A percentile compares a stretch with the other conserved stretches of the same genome.
phyloP scores from a whole-genome alignment of 805 yeast species.

The Candida ascalaphidarum region DNA sequence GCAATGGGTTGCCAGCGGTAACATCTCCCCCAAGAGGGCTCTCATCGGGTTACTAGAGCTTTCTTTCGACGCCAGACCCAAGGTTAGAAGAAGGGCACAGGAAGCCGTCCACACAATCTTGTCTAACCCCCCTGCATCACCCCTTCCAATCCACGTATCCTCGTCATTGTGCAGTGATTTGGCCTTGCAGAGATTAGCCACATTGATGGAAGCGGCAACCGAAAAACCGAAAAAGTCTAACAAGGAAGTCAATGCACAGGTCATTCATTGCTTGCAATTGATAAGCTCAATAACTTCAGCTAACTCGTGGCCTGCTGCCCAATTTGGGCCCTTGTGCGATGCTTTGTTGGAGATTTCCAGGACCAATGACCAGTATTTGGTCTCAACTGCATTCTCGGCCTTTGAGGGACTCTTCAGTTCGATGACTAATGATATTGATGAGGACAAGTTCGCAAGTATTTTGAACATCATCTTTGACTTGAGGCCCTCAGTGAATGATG shows the following conservation, averaged over 20 bases:
- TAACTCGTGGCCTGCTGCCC: constrained; percentile 73
- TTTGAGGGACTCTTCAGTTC: constrained; percentile 74
- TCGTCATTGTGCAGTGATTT: constrained; percentile 61
- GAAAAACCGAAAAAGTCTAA: constrained; percentile 20
- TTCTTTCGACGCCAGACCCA: constrained; percentile 84
- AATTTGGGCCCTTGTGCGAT: constrained; percentile 69
- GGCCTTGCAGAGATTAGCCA: constrained; percentile 47
- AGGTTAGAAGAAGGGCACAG: constrained; percentile 89
- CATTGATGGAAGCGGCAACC: constrained; percentile 28
- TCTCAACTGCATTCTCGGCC: constrained; percentile 74
- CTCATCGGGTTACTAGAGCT: constrained; percentile 69
- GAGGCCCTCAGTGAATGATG: constrained; percentile 75
- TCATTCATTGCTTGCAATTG: constrained; percentile 73
- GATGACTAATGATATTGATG: constrained; percentile 50
- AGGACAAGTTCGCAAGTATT: constrained; percentile 55
- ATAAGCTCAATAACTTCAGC: constrained; percentile 63
- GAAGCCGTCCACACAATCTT: constrained; percentile 73
- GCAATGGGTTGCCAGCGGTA: constrained; percentile 57
- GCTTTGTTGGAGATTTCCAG: constrained; percentile 66
- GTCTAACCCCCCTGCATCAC: constrained; percentile 63
- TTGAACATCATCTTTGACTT: constrained; percentile 67
- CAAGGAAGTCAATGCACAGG: constrained; percentile 36
- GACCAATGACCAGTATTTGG: constrained; percentile 75
- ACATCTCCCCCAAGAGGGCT: constrained; percentile 76
- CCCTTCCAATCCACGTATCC: constrained; percentile 72